Base-by-base conservation (phyloP, 805 yeast species). In the Saturnispora sekii region DNA sequence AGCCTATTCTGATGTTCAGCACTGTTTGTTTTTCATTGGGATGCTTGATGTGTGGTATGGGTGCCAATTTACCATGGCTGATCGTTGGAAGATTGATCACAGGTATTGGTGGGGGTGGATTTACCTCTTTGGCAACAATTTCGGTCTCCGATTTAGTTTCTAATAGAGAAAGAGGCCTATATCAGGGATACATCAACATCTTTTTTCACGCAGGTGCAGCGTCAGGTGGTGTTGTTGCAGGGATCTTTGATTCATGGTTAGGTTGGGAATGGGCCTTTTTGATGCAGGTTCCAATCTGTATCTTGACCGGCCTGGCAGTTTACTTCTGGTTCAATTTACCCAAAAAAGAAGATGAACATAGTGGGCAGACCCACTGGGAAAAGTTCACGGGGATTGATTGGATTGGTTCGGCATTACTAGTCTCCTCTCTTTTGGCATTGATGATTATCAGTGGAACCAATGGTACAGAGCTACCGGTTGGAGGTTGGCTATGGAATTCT, bases 81-180 rank as follows among this genome's bases (percentile, higher is more conserved):
- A 56, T 74, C 54, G 49, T 74, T 28, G 83, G 83, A 4, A 67
- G 86, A 54, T 77, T 85, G 49, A 68, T 87, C 41, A 79, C 94
- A 21, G 96, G 96, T 15, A 73, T 84, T 45, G 96, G 96, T 18
- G 95, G 93, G 10, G 93, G 95, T 5, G 96, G 96, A 1, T 74
- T 87, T 56, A 76, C 81, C 41, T 72, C 89, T 0, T 65, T 86
- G 52, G 74, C 85, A 14, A 80, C 95, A 6, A 82, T 87, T 46
- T 72, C 88, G 2, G 73, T 82, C 53, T 76, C 85, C 26, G 96
- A 87, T 61, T 66, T 85, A 39, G 80, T 88, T 26, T 79, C 93
- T 2, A 70, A 83, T 49, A 70, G 93, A 45, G 76, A 81, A 35
- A 69, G 96, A 47, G 95, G 94, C 1, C 61, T 84, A 29, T 85